Percentiles rank a stretch among this genome's conserved stretches.
These are phyloP conservation scores for Populus davidiana DNA, from an alignment of 345 rosid genomes.

Conservation along the genomic window DNA sequence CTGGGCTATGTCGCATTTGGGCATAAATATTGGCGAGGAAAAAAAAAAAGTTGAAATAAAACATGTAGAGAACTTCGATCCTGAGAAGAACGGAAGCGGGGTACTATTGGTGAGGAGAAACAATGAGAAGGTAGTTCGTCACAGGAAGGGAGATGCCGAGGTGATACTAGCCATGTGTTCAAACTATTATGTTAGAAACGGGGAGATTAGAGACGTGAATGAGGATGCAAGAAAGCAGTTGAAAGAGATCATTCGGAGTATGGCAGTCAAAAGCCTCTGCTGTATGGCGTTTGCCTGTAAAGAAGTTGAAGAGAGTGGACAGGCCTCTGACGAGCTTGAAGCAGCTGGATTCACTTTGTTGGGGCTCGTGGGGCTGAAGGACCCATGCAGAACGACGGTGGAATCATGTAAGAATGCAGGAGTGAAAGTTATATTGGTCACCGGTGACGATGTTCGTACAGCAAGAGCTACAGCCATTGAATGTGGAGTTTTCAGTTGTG, in stretches of 20 bases:
- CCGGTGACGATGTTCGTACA: constrained; percentile 36
- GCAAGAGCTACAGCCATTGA: constrained; percentile 39
- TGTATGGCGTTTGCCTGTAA: constrained; percentile 47
- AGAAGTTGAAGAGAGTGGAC: constrained; percentile 21
- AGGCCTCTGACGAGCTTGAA: constrained; percentile 23
- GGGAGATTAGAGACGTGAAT: constrained; percentile 26
- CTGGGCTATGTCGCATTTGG: constrained; percentile 44
- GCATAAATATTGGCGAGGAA: constrained; percentile 28
- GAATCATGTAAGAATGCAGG: constrained; percentile 34
- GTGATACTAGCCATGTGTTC: constrained; percentile 43
- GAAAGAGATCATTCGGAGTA: constrained; percentile 23
- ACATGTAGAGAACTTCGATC: constrained; percentile 44
- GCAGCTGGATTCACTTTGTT: constrained; percentile 55
- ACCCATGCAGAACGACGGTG: constrained; percentile 41
- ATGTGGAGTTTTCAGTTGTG: constrained; percentile 31
- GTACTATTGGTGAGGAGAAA: constrained; percentile 26
- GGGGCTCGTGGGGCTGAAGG: constrained; percentile 41
- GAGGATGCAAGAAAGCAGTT: constrained; percentile 20
- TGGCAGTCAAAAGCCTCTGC: constrained; percentile 46
- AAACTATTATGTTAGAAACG: constrained; percentile 33
- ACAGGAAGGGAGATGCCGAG: constrained; percentile 61
- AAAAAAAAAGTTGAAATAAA: constrained; percentile 19
- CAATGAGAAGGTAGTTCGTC: constrained; percentile 22
- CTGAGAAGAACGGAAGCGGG: constrained; percentile 52
- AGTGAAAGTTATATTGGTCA: constrained; percentile 36